Conservation (phyloP, 2,329 filamentous ascomycete species). For the Xylogone sp. region DNA sequence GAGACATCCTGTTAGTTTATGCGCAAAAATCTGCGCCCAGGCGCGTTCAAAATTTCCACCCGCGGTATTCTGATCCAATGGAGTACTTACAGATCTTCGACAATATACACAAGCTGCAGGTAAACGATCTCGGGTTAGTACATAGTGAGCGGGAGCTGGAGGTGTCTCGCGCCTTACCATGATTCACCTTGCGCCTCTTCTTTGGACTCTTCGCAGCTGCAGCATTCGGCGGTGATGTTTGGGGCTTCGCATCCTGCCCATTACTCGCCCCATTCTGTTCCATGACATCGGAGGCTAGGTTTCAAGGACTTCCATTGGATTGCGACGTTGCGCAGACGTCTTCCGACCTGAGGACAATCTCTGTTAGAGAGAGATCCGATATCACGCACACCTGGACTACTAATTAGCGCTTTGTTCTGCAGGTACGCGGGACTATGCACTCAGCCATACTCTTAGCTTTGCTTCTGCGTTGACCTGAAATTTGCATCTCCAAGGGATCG, state of each 20-base stretch:
- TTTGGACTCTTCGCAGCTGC: slow-evolving; percentile 57
- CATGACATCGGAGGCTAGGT: slow-evolving; percentile 30
- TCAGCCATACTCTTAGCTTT: not conserved
- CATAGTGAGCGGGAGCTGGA: slow-evolving; percentile 18
- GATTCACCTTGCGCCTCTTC: slow-evolving; percentile 86
- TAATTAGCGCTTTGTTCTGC: not conserved
- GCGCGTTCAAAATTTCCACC: slow-evolving; percentile 22
- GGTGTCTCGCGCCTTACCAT: slow-evolving; percentile 57
- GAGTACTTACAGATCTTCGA: slow-evolving; percentile 77
- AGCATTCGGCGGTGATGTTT: slow-evolving; percentile 25
- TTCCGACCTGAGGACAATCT: not conserved
- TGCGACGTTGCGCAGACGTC: slow-evolving; percentile 21
- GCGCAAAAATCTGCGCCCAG: slow-evolving; percentile 26
- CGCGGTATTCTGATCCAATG: slow-evolving; percentile 25
- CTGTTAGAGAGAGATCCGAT: not conserved
- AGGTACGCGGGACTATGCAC: not conserved
- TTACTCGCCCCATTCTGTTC: slow-evolving; percentile 30
- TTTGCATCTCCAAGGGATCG: not conserved
- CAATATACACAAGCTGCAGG: slow-evolving; percentile 81
- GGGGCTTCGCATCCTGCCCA: slow-evolving; percentile 26
- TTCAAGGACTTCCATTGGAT: slow-evolving; percentile 29
- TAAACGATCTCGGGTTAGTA: slow-evolving; percentile 33
- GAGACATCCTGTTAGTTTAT: slow-evolving; percentile 29
- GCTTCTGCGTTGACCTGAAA: not conserved
- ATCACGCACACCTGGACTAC: not conserved